Base-by-base conservation (phyloP, 257 asterid species). In the Ballota nigra region DNA sequence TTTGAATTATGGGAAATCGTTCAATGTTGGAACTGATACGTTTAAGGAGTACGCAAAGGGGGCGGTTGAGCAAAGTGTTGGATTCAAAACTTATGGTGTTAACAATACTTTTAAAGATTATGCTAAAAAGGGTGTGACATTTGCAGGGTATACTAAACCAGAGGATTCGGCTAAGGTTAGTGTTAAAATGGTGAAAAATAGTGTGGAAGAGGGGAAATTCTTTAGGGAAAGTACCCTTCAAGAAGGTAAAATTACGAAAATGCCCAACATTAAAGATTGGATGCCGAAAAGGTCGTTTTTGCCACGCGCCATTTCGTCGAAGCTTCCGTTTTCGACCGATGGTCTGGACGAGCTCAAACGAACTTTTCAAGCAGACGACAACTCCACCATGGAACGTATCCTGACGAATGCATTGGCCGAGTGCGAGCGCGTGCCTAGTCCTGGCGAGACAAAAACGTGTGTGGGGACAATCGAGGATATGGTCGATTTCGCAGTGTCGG, bases 201-300 rank as follows among this genome's bases (percentile, higher is more conserved):
- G 86, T 34, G 86, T 86, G 22, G 96, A 86, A 57, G 86, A 84
- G 79, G 96, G 97, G 5, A 90, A 90, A 24, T 92, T 90, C 78
- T 92, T 92, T 43, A 77, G 98, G 41, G 97, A 92, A 78, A 66
- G 74, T 68, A 75, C 78, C 86, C 31, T 90, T 75, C 73, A 79
- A 10, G 79, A 86, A 74, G 97, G 98, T 34, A 82, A 67, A 1
- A 34, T 70, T 0, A 84, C 86, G 84, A 83, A 52, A 73, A 90
- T 92, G 96, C 95, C 98, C 6, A 85, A 90, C 55, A 86, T 92
- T 40, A 63, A 71, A 3, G 97, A 92, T 55, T 76, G 88, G 81
- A 87, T 90, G 95, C 98, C 98, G 0, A 75, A 78, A 47, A 84
- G 98, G 87, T 90, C 98, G 0, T 92, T 92, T 78, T 73, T 92